These are phyloP conservation scores for Copromyces sp. DNA, from an alignment of 495 filamentous ascomycete genomes.

Conservation along the genomic window DNA sequence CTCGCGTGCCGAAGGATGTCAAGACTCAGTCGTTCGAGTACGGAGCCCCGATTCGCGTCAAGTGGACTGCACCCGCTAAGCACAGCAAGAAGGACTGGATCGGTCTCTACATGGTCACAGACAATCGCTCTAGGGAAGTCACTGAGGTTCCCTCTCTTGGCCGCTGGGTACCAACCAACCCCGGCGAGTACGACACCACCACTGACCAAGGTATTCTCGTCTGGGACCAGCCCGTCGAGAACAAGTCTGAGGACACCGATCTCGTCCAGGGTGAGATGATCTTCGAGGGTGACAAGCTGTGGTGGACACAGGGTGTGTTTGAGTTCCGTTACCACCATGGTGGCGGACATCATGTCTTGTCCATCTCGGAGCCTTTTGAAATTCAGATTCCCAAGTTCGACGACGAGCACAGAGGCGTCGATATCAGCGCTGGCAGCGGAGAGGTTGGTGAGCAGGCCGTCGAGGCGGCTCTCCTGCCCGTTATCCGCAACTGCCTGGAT, in stretches of 20 bases:
- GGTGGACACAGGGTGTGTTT: slow-evolving; percentile 92
- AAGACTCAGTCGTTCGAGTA: slow-evolving; percentile 77
- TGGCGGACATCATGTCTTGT: slow-evolving; percentile 91
- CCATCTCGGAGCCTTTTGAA: slow-evolving; percentile 88
- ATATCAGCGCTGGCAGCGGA: slow-evolving; percentile 42
- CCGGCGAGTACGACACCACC: slow-evolving; percentile 65
- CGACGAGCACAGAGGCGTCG: slow-evolving; percentile 32
- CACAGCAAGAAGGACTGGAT: slow-evolving; percentile 95
- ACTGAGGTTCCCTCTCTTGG: slow-evolving; percentile 80
- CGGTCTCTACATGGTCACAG: slow-evolving; percentile 85
- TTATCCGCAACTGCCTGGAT: slow-evolving; percentile 87
- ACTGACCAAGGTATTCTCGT: slow-evolving; percentile 71
- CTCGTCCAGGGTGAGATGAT: slow-evolving; percentile 66
- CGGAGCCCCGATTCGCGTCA: slow-evolving; percentile 80
- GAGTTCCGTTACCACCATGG: slow-evolving; percentile 97
- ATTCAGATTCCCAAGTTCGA: slow-evolving; percentile 72
- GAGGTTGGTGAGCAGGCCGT: slow-evolving; percentile 38
- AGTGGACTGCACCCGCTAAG: slow-evolving; percentile 84
- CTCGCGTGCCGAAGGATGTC: slow-evolving; percentile 38
- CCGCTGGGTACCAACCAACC: slow-evolving; percentile 76
- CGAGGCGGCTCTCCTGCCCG: slow-evolving; percentile 65
- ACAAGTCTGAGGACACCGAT: slow-evolving; percentile 40
- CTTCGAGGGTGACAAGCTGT: slow-evolving; percentile 88
- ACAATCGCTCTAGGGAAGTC: slow-evolving; percentile 75
- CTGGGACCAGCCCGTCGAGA: slow-evolving; percentile 45